phyloP scores from a whole-genome alignment of 164 flowering plant species.

The Stephania yunnanensis region DNA sequence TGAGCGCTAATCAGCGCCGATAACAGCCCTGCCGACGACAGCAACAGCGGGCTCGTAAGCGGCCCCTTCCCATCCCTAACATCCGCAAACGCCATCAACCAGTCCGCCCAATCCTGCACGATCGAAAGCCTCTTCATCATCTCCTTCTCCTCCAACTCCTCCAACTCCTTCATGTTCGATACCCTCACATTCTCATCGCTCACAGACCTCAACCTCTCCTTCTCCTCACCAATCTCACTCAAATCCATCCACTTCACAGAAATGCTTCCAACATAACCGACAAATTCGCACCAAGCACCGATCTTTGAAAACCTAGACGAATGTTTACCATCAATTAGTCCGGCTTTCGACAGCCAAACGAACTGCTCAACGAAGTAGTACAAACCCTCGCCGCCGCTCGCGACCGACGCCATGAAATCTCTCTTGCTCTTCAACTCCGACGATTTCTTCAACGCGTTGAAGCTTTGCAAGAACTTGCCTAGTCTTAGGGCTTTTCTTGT shows the following conservation, averaged over 20 bases:
- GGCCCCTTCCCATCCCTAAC: slow-evolving; percentile 66
- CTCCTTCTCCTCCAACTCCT: slow-evolving; percentile 53
- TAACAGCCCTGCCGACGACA: slow-evolving; percentile 72
- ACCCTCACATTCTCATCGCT: slow-evolving; percentile 24
- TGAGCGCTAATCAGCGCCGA: slow-evolving; percentile 90
- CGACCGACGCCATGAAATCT: slow-evolving; percentile 43
- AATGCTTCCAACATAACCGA: slow-evolving; percentile 78
- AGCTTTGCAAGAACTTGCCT: slow-evolving; percentile 86
- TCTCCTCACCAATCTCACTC: slow-evolving; percentile 33
- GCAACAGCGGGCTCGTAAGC: slow-evolving; percentile 45
- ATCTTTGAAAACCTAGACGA: slow-evolving; percentile 37
- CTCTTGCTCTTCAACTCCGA: slow-evolving; percentile 18
- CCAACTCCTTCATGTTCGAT: slow-evolving; percentile 30
- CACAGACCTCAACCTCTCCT: slow-evolving; percentile 17
- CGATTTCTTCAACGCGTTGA: slow-evolving; percentile 54
- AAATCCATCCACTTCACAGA: slow-evolving; percentile 59
- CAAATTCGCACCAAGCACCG: slow-evolving; percentile 83
- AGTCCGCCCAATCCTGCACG: slow-evolving; percentile 82
- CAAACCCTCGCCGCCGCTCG: slow-evolving; percentile 85
- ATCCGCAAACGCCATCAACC: slow-evolving; percentile 75
- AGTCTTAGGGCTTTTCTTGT: slow-evolving; percentile 90
- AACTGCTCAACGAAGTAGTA: slow-evolving; percentile 86
- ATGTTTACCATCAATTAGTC: slow-evolving; percentile 49
- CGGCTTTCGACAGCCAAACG: slow-evolving; percentile 76
- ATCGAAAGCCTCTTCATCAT: slow-evolving; percentile 66